A percentile compares a stretch with the other conserved stretches of the same genome.
phyloP scores from a whole-genome alignment of 176 grass and related monocot genomes.

The Luzula sylvatica region DNA sequence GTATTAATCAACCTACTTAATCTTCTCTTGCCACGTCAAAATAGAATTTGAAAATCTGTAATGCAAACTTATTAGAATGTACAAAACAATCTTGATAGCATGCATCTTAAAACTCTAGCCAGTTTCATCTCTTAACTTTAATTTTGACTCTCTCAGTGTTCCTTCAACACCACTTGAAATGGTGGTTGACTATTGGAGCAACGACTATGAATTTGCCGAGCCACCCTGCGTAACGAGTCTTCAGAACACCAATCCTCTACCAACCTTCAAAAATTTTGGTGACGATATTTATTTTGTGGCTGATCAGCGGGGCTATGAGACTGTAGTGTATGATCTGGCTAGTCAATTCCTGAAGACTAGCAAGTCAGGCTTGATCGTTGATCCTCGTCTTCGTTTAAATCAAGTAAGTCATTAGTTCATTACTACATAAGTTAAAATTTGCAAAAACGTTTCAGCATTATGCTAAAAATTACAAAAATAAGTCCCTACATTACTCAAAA shows the following conservation, averaged over 20 bases:
- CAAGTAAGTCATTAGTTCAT: constrained; percentile 19
- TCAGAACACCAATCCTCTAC: constrained; percentile 36
- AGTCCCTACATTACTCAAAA: too few relatives aligned
- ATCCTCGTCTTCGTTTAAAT: constrained; percentile 28
- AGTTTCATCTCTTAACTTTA: too few relatives aligned
- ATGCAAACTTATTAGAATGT: too few relatives aligned
- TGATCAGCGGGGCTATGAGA: constrained; percentile 43
- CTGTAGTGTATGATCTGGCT: constrained; percentile 34
- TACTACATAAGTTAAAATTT: too few relatives aligned
- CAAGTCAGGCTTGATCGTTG: constrained; percentile 27
- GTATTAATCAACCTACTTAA: too few relatives aligned
- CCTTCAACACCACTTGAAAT: constrained; percentile 41
- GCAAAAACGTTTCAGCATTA: too few relatives aligned
- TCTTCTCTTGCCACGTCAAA: too few relatives aligned
- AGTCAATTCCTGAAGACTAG: constrained; percentile 25
- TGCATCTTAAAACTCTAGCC: too few relatives aligned
- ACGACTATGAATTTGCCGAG: constrained; percentile 57
- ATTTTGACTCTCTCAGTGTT: too few relatives aligned
- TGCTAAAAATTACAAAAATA: too few relatives aligned
- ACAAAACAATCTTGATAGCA: too few relatives aligned
- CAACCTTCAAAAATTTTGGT: constrained; percentile 33
- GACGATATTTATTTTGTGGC: constrained; percentile 46
- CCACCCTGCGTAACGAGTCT: constrained; percentile 46
- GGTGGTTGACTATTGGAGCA: constrained; percentile 45
- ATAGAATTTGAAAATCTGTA: too few relatives aligned